Conservation (phyloP, 441 rosid species). For the Jatropha podagrica region DNA sequence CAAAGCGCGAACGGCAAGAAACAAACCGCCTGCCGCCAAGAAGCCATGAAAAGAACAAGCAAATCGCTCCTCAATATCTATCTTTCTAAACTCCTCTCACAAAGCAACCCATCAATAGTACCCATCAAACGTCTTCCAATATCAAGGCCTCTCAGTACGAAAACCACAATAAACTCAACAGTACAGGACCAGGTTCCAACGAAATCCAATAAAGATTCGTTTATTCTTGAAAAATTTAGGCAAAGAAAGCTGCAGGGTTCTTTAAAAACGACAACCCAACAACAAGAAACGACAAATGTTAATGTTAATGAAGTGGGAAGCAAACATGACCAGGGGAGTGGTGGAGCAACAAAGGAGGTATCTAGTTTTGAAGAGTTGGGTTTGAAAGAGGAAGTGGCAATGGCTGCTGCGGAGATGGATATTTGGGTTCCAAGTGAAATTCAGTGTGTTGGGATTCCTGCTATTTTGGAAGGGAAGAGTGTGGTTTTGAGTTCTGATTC, state of each 20-base stretch:
- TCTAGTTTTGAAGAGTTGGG: constrained; percentile 67
- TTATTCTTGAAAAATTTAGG: constrained; percentile 42
- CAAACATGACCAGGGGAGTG: neutral
- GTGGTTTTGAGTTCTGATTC: constrained; percentile 77
- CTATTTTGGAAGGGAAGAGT: constrained; percentile 65
- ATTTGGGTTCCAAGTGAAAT: constrained; percentile 75
- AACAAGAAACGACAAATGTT: neutral
- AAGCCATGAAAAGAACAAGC: constrained; percentile 20
- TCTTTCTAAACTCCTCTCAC: constrained; percentile 12
- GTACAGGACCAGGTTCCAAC: neutral
- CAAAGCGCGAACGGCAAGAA: neutral
- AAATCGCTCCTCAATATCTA: constrained; percentile 15
- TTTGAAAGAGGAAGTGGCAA: constrained; percentile 64
- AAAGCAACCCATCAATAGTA: constrained; percentile 2
- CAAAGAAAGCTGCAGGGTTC: constrained; percentile 36
- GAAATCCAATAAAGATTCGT: constrained; percentile 29
- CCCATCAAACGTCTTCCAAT: constrained; percentile 8
- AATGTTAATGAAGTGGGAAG: constrained; percentile 9
- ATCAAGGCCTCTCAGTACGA: constrained; percentile 19
- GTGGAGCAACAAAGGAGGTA: constrained; percentile 27
- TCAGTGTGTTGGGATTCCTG: constrained; percentile 75
- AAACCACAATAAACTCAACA: neutral
- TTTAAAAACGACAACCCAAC: constrained; percentile 12
- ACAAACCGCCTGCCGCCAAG: constrained; percentile 8
- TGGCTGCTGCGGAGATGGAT: constrained; percentile 61